Evolutionary conservation across 2,329 filamentous ascomycete genomes (phyloP), one percentile per base, ranked within the genome.

Genomic region (Apiospora aurea): DNA sequence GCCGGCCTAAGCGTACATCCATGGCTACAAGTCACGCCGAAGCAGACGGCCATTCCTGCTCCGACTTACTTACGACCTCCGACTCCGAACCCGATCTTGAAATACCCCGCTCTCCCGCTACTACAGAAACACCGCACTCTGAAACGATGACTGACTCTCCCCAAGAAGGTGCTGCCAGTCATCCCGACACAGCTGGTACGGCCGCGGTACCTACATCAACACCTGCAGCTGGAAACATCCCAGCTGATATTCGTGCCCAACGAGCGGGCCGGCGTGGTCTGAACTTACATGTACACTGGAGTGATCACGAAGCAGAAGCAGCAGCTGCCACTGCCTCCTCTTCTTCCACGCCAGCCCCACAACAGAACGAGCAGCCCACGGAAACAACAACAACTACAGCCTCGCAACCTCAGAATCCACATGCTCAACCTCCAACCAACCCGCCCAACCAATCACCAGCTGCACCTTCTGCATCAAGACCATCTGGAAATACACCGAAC

Each of bases 201-300:
- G 26, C 51, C 6, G 8, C 14, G 5, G 53, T 10, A 0, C 53
- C 16, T 10, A 29, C 18, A 34, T 38, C 53, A 51, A 21, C 8
- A 21, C 34, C 57, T 4, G 34, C 57, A 41, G 57, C 6, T 41
- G 57, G 18, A 13, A 41, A n/a, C 1, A 47, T 29, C 13, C 66
- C 66, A 1, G 26, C 67, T 34, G 24, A 44, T 18, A 49, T 72
- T 8, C 49, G 67, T 14, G 67, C 67, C n/a, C 47, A 14, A 24
- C 24, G 44, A 8, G n/a, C 67, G 18, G 49, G 67, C n/a, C 34
- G 29, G 24, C 67, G 71, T 21, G 53, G 53, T 11, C 10, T 72
- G 14, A 47, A 69, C 7, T 43, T 72, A 26, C 71, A 49, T 18
- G 71, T 72, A 14, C 71, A 67, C 24, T 72, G 71, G 71, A 43